phyloP scores from a whole-genome alignment of 108 stramenopile species.

The Asterionellopsis glacialis region DNA sequence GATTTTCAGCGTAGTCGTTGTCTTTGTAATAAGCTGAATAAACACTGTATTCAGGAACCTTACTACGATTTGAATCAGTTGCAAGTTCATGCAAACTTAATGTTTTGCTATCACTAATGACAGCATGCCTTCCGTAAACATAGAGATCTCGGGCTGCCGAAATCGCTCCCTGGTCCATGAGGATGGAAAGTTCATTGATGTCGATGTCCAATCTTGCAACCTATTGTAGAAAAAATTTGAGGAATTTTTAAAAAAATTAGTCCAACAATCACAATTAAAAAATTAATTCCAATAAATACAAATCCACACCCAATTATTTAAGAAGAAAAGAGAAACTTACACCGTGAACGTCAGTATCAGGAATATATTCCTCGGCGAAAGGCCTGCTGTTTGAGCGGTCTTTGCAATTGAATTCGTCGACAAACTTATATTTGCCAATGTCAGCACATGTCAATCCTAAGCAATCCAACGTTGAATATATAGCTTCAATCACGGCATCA shows the following conservation, averaged over 20 bases:
- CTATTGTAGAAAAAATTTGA: constrained; percentile 16
- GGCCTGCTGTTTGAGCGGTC: too few relatives aligned
- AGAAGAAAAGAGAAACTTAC: too few relatives aligned
- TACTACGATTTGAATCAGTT: constrained; percentile 40
- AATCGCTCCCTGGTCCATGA: constrained; percentile 65
- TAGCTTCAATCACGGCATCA: constrained; percentile 41
- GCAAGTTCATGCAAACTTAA: constrained; percentile 43
- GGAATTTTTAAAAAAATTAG: too few relatives aligned
- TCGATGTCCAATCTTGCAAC: constrained; percentile 66
- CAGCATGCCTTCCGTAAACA: constrained; percentile 46
- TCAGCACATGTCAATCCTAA: constrained; percentile 68
- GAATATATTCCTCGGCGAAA: too few relatives aligned
- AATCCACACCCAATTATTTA: too few relatives aligned
- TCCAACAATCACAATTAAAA: too few relatives aligned
- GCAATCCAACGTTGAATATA: constrained; percentile 59
- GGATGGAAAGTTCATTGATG: constrained; percentile 55
- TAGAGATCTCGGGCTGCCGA: constrained; percentile 64
- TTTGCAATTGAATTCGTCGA: too few relatives aligned
- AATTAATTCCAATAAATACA: too few relatives aligned
- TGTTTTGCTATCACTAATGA: constrained; percentile 4
- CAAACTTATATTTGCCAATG: constrained; percentile 40
- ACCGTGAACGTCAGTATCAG: too few relatives aligned
- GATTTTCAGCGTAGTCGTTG: constrained; percentile 61
- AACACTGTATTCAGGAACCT: constrained; percentile 55
- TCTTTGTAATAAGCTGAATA: constrained; percentile 53